Base-by-base conservation (phyloP, 768 basidiomycete species). In the Russula compacta region DNA sequence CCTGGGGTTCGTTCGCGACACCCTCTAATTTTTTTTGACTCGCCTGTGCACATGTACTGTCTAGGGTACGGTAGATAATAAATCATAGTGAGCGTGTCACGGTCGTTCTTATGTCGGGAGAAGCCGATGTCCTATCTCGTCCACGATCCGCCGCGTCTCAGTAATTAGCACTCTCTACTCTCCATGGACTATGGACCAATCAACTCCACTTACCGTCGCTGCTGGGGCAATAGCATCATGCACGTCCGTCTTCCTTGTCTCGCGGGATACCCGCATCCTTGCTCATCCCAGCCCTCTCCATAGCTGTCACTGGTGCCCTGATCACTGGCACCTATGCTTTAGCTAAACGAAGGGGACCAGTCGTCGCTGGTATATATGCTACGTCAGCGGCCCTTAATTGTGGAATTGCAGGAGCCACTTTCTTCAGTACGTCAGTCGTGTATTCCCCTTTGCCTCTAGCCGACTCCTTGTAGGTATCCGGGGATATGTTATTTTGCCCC, bases 401-500 rank as follows among this genome's bases (percentile, higher is more conserved):
- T 49, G 84, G 83, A 24, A 74, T 92, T 17, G 85, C 82, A 10
- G 84, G 87, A 6, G 77, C 82, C 9, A 80, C 84, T 0, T 94
- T 94, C 74, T 93, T 94, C 72, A 79, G 92, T 92, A 61, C 56
- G 86, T 75, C 35, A 10, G 14, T 10, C 36, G 10, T 6, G 61
- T 51, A 29, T 38, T 47, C 44, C 42, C 53, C 8, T 36, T 40
- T 42, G 9, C 11, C 1, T 4, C 42, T 46, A 21, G 17, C 47
- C 54, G 15, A 24, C 57, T 32, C 65, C 17, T 49, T 54, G 15
- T 64, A 93, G 92, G 82, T 60, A 70, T 87, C 55, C 82, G 90
- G 61, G 92, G 93, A 77, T 89, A 84, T 68, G 68, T 81, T n/a
- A 73, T 92, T 53, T 81, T 81, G 48, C 92, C 92, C 0, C 59